Evolutionary conservation across 768 basidiomycete genomes (phyloP).

Genomic region (Rossbeevera mucosa): DNA sequence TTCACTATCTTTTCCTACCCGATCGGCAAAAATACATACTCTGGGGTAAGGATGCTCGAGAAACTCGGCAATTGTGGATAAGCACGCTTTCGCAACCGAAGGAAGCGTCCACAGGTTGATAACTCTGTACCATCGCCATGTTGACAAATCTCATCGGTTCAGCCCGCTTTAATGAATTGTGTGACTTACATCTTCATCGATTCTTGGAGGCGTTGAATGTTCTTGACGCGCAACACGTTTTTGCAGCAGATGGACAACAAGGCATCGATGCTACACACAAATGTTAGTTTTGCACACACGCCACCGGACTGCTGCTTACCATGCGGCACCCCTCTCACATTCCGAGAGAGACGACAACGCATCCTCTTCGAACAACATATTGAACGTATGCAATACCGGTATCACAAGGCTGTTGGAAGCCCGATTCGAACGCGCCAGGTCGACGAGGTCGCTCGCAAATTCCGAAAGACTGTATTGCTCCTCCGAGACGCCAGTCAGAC

Average conservation of each 20-base stretch:
- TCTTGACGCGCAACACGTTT: conserved; percentile 71
- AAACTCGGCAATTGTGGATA: conserved; percentile 51
- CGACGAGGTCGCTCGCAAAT: conserved; percentile 57
- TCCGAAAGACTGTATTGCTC: conserved; percentile 43
- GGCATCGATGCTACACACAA: conserved; percentile 42
- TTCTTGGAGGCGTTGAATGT: conserved; percentile 71
- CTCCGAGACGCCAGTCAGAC: conserved; percentile 31
- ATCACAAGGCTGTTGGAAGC: conserved; percentile 69
- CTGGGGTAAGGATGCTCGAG: conserved; percentile 77
- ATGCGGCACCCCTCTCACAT: conserved; percentile 42
- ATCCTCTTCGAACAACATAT: conserved; percentile 67
- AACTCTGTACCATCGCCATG: conserved; percentile 41
- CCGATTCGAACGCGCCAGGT: conserved; percentile 48
- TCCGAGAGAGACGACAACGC: conserved; percentile 47
- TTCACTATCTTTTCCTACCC: conserved; percentile 5
- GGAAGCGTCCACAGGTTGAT: conserved; percentile 58
- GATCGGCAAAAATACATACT: conserved; percentile 40
- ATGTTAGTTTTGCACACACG: conserved; percentile 8
- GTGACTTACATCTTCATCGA: conserved; percentile 75
- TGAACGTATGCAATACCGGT: conserved; percentile 77
- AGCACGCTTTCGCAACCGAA: conserved; percentile 38
- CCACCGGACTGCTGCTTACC: conserved; percentile 39
- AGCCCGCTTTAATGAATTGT: conserved; percentile 24
- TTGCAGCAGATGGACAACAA: conserved; percentile 55
- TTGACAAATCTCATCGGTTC: conserved; percentile 9